A percentile compares a stretch with the other conserved stretches of the same genome.
These are phyloP conservation scores for Cercospora zeina DNA, from an alignment of 2,329 filamentous ascomycete species.

Conservation along the genomic window DNA sequence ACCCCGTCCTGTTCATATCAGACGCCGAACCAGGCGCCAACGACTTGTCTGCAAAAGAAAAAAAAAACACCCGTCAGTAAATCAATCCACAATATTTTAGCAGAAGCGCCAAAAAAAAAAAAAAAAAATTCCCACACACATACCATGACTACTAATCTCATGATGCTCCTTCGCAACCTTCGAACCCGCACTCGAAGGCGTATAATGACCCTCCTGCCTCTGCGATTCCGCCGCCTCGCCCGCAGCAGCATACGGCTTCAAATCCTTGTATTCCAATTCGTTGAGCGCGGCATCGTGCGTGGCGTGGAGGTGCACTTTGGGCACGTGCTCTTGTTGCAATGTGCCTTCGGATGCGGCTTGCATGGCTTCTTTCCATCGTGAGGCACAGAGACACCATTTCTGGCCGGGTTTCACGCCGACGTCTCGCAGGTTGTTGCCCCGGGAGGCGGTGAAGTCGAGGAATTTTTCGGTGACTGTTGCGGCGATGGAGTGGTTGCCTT, in stretches of 20 bases:
- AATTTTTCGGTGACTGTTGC: constrained; percentile 25
- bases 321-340: constrained; percentile 22
- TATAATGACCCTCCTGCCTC: constrained; percentile 26
- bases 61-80: not conserved
- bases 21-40: constrained; percentile 24
- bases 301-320: constrained; percentile 25
- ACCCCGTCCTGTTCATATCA: constrained; percentile 16
- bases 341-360: constrained; percentile 22
- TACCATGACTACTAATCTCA: constrained; percentile 26
- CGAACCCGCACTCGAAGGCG: constrained; percentile 17
- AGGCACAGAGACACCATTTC: constrained; percentile 23
- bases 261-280: constrained; percentile 24
- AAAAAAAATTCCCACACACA: not conserved
- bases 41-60: constrained; percentile 4
- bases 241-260: constrained; percentile 26
- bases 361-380: constrained; percentile 23
- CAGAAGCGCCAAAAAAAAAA: not conserved
- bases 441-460: constrained; percentile 21
- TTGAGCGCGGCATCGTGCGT: constrained; percentile 26
- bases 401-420: constrained; percentile 18
- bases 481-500: constrained; percentile 25
- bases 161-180: constrained; percentile 26
- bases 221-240: constrained; percentile 23
- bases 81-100: not conserved
- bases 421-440: constrained; percentile 18